Percentiles rank a stretch among this genome's conserved stretches.
Evolutionary conservation across 169 alveolate species (phyloP).

Genomic region (Miamiensis avidus): DNA sequence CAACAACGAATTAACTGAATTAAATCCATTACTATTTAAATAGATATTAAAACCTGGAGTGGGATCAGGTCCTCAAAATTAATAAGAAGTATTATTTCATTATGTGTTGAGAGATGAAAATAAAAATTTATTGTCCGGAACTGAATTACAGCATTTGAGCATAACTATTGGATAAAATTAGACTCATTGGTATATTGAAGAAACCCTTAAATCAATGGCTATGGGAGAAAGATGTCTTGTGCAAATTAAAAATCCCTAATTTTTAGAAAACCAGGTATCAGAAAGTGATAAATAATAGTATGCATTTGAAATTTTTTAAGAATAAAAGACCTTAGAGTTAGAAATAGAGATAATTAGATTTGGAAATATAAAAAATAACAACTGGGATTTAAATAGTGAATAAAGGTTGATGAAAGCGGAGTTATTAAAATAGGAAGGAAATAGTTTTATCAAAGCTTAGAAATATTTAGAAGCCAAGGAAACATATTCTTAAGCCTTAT

Average conservation of each 20-base stretch:
- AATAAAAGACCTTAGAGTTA: too few species aligned
- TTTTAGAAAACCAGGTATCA: background rate
- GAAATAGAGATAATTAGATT: background rate
- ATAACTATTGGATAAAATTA: background rate
- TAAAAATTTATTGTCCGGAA: background rate
- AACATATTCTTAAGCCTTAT: background rate
- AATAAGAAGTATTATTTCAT: background rate
- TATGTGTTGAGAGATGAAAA: background rate
- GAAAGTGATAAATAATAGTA: background rate
- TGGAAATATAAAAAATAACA: background rate
- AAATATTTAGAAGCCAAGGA: background rate
- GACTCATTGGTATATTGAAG: background rate
- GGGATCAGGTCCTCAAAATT: background rate
- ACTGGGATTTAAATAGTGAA: background rate
- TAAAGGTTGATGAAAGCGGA: background rate
- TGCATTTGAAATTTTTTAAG: background rate
- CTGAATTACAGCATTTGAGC: background rate
- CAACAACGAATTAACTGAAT: background rate
- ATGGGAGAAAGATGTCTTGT: background rate
- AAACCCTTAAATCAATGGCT: background rate
- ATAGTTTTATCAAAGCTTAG: background rate
- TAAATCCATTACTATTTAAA: too few species aligned
- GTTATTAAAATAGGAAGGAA: background rate
- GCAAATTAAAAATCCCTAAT: background rate
- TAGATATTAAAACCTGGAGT: background rate